These are phyloP conservation scores for Aspergillus hancockii DNA, from an alignment of 495 filamentous ascomycete species.

Conservation along the genomic window DNA sequence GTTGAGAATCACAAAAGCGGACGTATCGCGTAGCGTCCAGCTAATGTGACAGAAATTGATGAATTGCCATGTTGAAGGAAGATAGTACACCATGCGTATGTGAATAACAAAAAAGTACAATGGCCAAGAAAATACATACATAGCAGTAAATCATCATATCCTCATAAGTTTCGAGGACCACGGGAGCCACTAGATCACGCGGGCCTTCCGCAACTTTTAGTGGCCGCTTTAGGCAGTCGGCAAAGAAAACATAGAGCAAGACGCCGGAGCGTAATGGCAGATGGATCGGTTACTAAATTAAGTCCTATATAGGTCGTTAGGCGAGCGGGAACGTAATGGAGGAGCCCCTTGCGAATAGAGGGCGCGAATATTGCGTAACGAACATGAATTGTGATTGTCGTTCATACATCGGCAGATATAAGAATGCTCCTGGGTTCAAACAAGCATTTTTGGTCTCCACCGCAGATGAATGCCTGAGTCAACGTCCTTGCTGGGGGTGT, in stretches of 20 bases:
- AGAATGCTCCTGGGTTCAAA: background rate
- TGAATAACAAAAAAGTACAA: background rate
- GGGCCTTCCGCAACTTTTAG: background rate
- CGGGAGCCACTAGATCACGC: background rate
- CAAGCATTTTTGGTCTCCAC: background rate
- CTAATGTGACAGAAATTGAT: background rate
- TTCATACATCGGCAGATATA: background rate
- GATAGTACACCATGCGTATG: background rate
- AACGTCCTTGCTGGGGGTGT: background rate
- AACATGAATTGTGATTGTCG: background rate
- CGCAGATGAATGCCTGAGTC: background rate
- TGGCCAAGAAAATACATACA: background rate
- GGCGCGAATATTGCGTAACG: background rate
- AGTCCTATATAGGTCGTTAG: constrained; percentile 1
- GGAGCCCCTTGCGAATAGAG: background rate
- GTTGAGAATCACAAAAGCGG: background rate
- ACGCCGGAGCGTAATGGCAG: background rate
- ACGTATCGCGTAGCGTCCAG: background rate
- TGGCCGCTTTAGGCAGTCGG: background rate
- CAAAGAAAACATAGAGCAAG: background rate
- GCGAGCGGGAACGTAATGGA: background rate
- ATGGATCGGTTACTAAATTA: background rate
- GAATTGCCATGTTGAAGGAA: background rate
- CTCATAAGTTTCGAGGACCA: background rate
- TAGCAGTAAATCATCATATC: background rate